Base-by-base conservation (phyloP, 164 flowering plant species). In the Vitis labrusca region DNA sequence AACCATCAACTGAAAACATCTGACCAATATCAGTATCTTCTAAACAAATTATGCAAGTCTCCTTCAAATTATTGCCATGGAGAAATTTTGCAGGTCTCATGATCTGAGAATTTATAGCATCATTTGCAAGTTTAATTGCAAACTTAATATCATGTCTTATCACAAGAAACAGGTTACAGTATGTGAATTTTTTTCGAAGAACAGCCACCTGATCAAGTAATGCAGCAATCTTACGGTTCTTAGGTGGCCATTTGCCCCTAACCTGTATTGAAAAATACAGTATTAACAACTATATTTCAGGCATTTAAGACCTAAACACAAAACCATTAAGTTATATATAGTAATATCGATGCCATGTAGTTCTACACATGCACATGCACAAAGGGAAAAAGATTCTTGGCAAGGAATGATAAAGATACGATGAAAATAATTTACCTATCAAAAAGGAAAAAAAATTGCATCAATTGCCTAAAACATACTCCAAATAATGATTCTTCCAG, bases 11-110 rank as follows among this genome's bases (percentile, higher is more conserved):
- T 16, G 81, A 59, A 70, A 89, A 91, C 78, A 94, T 87, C 68
- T 79, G 70, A 37, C 65, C 62, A 47, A 56, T 63, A 59, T 78
- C 81, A 13, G 66, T 76, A 50, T 92, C 94, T 74, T 94, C 97
- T 32, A 89, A 76, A 69, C 98, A 94, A 50, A 94, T 92, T 16
- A 68, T 78, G 76, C 95, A 94, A 52, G 83, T 79, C 72, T 88
- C 91, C 15, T 71, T 75, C 55, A 74, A 15, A 66, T 50, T 64
- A 23, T 60, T 78, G 2, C 67, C 71, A 61, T 37, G 23, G 53
- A 60, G 71, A 9, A 81, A 15, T 14, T 77, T 83, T 1, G 60
- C 70, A 60, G 79, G 60, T 68, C 63, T 70, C 3, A 72, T 70
- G 53, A 81, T 50, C 66, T 88, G 92, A 82, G 92, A 86, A 76